A percentile compares a stretch with the other conserved stretches of the same genome.
Evolutionary conservation across 306 rosid genomes (phyloP).

Genomic region (Delonix regia): DNA sequence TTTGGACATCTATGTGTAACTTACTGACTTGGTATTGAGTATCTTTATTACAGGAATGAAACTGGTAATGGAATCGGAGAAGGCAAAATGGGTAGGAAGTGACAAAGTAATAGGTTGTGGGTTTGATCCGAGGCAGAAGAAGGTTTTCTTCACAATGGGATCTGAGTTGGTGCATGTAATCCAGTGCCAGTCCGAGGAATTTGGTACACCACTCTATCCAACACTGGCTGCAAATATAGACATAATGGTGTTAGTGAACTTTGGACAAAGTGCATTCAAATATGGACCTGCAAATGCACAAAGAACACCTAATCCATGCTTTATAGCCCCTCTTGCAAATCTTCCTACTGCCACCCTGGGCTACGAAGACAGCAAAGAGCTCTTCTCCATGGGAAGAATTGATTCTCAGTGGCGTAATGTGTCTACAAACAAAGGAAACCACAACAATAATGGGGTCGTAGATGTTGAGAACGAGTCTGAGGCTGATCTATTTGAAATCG

Average conservation of each 20-base stretch:
- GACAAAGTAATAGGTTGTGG: constrained; percentile 89
- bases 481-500: constrained; percentile 55
- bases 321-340: constrained; percentile 56
- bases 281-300: constrained; percentile 79
- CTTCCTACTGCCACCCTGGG: constrained; percentile 49
- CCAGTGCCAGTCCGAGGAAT: constrained; percentile 77
- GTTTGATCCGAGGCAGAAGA: constrained; percentile 78
- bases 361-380: constrained; percentile 87
- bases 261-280: constrained; percentile 82
- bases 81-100: constrained; percentile 67
- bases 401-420: constrained; percentile 73
- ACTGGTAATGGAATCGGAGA: constrained; percentile 64
- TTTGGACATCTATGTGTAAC: not conserved
- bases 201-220: constrained; percentile 69
- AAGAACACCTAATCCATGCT: constrained; percentile 94
- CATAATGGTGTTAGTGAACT: constrained; percentile 65
- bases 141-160: constrained; percentile 84
- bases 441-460: constrained; percentile 7
- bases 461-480: constrained; percentile 50
- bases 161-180: constrained; percentile 77
- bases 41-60: constrained; percentile 63
- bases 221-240: constrained; percentile 66
- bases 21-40: not conserved
- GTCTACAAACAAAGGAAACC: constrained; percentile 46
- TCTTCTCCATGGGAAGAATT: constrained; percentile 89